These are phyloP conservation scores for Colletotrichum melonis DNA, from an alignment of 2,329 filamentous ascomycete genomes.

Conservation along the genomic window DNA sequence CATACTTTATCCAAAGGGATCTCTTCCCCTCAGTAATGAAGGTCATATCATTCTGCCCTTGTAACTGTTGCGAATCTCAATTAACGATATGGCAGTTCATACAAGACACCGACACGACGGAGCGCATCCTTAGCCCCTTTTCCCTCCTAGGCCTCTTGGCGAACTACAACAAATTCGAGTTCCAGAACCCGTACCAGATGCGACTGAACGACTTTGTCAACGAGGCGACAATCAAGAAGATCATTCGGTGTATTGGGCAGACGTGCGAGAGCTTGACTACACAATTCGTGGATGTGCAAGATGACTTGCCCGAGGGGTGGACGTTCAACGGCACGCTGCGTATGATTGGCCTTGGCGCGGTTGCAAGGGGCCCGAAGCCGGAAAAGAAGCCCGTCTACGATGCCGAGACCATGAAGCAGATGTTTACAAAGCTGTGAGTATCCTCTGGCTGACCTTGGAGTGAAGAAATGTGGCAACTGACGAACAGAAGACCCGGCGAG, in stretches of 20 bases:
- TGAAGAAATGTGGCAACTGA: slow-evolving; percentile 20
- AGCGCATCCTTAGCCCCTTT: slow-evolving; percentile 78
- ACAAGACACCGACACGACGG: slow-evolving; percentile 77
- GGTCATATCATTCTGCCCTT: slow-evolving; percentile 59
- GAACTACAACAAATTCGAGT: slow-evolving; percentile 99
- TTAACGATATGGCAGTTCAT: slow-evolving; percentile 69
- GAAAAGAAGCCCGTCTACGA: slow-evolving; percentile 72
- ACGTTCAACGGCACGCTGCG: slow-evolving; percentile 81
- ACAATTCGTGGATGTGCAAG: slow-evolving; percentile 86
- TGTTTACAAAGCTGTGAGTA: slow-evolving; percentile 82
- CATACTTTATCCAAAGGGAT: slow-evolving; percentile 94
- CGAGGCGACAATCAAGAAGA: slow-evolving; percentile 84
- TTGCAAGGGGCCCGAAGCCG: slow-evolving; percentile 76
- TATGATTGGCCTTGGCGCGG: slow-evolving; percentile 84
- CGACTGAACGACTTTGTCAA: slow-evolving; percentile 97
- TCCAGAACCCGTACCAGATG: slow-evolving; percentile 94
- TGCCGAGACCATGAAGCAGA: slow-evolving; percentile 82
- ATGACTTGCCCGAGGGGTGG: slow-evolving; percentile 93
- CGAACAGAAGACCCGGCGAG: slow-evolving; percentile 73
- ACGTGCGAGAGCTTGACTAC: slow-evolving; percentile 76
- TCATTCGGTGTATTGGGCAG: slow-evolving; percentile 80
- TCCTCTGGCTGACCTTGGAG: not conserved
- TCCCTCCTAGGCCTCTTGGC: slow-evolving; percentile 86
- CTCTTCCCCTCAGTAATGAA: slow-evolving; percentile 96
- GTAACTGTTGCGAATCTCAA: not conserved